Base-by-base conservation (phyloP, 306 rosid genomes). In the Dryas drummondii region DNA sequence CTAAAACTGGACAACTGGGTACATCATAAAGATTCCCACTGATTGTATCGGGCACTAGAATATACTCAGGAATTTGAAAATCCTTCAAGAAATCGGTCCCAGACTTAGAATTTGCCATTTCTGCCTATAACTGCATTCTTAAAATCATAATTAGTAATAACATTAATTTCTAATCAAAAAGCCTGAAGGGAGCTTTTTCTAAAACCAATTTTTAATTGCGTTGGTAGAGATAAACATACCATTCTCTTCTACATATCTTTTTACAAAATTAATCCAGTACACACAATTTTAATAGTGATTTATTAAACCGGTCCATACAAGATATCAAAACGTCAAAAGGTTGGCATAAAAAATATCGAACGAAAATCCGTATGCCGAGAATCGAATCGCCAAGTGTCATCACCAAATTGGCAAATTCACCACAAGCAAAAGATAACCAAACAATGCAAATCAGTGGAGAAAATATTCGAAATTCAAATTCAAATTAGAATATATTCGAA, bases 1-100 rank as follows among this genome's bases (percentile, higher is more conserved):
- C 93, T 57, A 94, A 71, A 12, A 94, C 93, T 3, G 99, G 99
- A 75, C 87, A 92, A 2, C 22, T 14, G 13, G 96, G 97, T 37
- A 61, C 82, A 69, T 77, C 48, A 32, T 22, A 17, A 54, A 54
- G 17, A 5, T 12, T 48, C 70, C 78, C 86, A 66, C 70, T 84
- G 70, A 73, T 72, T 19, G 87, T 49, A 17, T 79, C 93, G 26
- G 85, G 77, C 26, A 53, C 84, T 71, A 94, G 86, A 76, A 94
- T 86, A 76, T 92, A 87, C 70, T 82, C 42, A 0, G 99, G 97
- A 51, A 94, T 94, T 76, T 50, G 62, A 75, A 94, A 94, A 41
- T 89, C 78, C 69, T 80, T 76, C 75, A 86, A 48, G 44, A 86
- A 80, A 0, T 61, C 70, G 45, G 75, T 19, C 71, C 83, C 78